Evolutionary conservation across 805 yeast genomes (phyloP).

Genomic region (Yarrowia deformans): DNA sequence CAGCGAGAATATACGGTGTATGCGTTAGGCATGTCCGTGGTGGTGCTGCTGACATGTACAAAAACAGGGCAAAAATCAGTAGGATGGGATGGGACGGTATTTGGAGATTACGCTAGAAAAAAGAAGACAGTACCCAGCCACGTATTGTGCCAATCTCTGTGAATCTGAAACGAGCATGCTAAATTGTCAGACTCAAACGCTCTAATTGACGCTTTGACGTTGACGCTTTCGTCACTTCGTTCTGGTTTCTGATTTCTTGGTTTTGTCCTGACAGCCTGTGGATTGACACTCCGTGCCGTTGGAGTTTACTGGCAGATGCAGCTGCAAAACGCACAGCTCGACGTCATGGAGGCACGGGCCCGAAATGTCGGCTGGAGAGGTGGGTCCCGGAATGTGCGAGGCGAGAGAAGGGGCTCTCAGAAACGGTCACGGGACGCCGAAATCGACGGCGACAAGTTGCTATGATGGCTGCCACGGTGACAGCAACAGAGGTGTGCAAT

Average conservation of each 20-base stretch:
- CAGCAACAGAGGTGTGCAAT: neutral
- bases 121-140: no score
- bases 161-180: no score
- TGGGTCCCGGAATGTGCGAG: slow-evolving; percentile 22
- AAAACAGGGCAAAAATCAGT: slow-evolving; percentile 1
- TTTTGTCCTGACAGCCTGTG: no score
- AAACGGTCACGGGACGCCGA: no score
- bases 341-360: slow-evolving; percentile 7
- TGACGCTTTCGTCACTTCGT: no score
- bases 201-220: no score
- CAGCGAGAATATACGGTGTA: neutral
- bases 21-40: neutral
- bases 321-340: slow-evolving; percentile 6
- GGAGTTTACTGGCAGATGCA: slow-evolving; percentile 18
- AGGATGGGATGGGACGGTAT: no score
- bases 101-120: no score
- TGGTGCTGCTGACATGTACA: slow-evolving; percentile 4
- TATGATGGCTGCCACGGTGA: neutral
- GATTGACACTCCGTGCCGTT: slow-evolving; percentile 29
- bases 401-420: neutral
- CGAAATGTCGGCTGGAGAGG: neutral
- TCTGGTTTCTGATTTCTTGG: no score
- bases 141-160: no score
- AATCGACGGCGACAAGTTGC: neutral
- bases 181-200: no score